Evolutionary conservation across 306 rosid genomes (phyloP), one percentile per base, ranked within the genome.

Genomic region (Amphicarpaea edgeworthii): DNA sequence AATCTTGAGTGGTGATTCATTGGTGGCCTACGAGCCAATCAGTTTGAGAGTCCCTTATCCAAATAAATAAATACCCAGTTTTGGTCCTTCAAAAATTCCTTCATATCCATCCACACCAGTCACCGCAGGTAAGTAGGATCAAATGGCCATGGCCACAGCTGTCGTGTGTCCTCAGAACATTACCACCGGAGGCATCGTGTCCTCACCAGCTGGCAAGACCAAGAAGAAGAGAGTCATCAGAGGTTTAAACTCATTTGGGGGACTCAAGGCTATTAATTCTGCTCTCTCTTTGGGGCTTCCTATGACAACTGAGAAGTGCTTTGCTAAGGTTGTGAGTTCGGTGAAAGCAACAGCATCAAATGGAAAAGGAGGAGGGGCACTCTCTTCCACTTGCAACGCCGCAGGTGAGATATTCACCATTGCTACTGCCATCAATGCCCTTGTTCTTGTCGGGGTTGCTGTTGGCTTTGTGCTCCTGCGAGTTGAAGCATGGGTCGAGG

Each of bases 381-480:
- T 83, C 14, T 74, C 81, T 7, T 78, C 81, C 20, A 74, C 78
- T 0, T 74, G 86, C 71, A 83, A 83, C 21, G 83, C 83, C 2
- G 78, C 86, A 0, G 77, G 32, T 47, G 80, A 81, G 84, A 81
- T 81, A 34, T 81, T 81, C 77, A 61, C 43, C 0, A 81, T 81
- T 68, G 80, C 84, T 59, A 49, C 66, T 15, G 59, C 75, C 19
- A 75, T 81, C 37, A 81, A 81, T 37, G 84, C 77, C 2, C 80
- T 81, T 49, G 76, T 68, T 74, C 84, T 73, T 5, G 66, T 80
- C 19, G 84, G 84, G 17, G 84, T 80, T 68, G 86, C 83, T 0
- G 80, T 74, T 79, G 83, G 86, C 0, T 83, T 83, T 66, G 66
- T 83, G 9, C 86, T 83, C 65, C 74, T 83, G 1, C 76, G 79